phyloP scores from a whole-genome alignment of 129 eudicot species.

The Centaurea solstitialis region DNA sequence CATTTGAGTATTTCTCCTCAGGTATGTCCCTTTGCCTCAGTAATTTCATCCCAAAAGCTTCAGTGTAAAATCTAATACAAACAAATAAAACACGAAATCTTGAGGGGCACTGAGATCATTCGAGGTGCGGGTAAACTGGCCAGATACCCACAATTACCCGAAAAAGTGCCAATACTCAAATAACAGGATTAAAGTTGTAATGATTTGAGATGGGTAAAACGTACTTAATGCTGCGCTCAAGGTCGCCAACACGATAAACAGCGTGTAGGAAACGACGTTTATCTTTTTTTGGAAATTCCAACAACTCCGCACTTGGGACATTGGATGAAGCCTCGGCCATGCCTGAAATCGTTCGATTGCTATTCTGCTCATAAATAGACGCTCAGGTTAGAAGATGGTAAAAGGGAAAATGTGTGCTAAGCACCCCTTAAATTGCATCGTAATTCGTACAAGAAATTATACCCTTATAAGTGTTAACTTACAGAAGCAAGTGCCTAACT shows the following conservation, averaged over 20 bases:
- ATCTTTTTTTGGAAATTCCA: slow-evolving; percentile 87
- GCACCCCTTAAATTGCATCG: background rate
- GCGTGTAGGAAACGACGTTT: slow-evolving; percentile 82
- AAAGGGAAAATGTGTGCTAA: background rate
- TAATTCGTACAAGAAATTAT: background rate
- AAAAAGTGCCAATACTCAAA: background rate
- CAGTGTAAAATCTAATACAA: slow-evolving; percentile 74
- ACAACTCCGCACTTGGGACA: slow-evolving; percentile 52
- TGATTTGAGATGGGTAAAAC: background rate
- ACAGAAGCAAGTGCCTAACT: too few relatives aligned
- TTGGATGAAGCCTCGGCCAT: slow-evolving; percentile 73
- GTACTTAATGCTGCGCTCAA: slow-evolving; percentile 90
- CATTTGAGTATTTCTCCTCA: slow-evolving; percentile 88
- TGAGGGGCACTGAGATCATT: too few relatives aligned
- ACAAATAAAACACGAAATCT: background rate
- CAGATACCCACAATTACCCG: background rate
- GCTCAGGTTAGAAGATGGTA: background rate
- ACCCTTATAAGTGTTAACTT: background rate
- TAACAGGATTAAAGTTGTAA: background rate
- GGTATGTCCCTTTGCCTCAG: slow-evolving; percentile 88
- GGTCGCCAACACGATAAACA: slow-evolving; percentile 96
- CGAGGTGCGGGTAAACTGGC: too few relatives aligned
- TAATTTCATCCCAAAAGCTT: slow-evolving; percentile 91
- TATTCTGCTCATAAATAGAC: slow-evolving; percentile 22
- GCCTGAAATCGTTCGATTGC: background rate